Conservation (phyloP, 345 rosid genomes). For the Diplotaxis tenuifolia region DNA sequence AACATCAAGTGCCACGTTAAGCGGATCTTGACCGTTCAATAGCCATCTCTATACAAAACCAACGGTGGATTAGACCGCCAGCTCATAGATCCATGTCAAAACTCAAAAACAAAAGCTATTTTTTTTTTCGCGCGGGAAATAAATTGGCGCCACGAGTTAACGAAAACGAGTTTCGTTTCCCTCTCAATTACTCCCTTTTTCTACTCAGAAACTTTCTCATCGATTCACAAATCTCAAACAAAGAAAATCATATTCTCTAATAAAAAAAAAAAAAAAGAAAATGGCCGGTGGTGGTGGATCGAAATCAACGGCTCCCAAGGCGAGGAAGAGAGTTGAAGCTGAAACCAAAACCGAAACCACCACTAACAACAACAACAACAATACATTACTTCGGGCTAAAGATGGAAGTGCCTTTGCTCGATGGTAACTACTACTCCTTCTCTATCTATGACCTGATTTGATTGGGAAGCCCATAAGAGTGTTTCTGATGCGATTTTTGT, state of each 20-base stretch:
- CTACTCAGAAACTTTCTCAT: slow-evolving; percentile 13
- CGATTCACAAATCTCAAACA: slow-evolving; percentile 7
- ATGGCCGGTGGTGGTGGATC: slow-evolving; percentile 44
- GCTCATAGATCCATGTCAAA: slow-evolving; percentile 24
- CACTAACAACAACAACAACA: slow-evolving; percentile 5
- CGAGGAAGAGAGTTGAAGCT: slow-evolving; percentile 83
- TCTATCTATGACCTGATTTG: background rate
- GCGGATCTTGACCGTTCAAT: slow-evolving; percentile 6
- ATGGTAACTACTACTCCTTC: slow-evolving; percentile 44
- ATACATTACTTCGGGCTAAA: slow-evolving; percentile 60
- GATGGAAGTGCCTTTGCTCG: slow-evolving; percentile 84
- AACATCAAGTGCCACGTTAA: too few species aligned
- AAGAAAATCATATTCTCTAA: background rate
- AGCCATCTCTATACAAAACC: background rate
- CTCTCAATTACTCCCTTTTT: slow-evolving; percentile 21
- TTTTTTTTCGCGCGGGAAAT: slow-evolving; percentile 10
- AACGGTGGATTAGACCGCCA: slow-evolving; percentile 3
- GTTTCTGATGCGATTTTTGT: background rate
- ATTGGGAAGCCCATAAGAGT: background rate
- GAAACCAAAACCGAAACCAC: slow-evolving; percentile 21
- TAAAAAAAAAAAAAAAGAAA: background rate
- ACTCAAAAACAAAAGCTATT: background rate
- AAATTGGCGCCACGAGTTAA: slow-evolving; percentile 11
- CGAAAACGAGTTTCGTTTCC: slow-evolving; percentile 26
- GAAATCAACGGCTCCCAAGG: slow-evolving; percentile 48